A percentile compares a stretch with the other conserved stretches of the same genome.
Evolutionary conservation across 192 early-diverging fungal genomes (phyloP).

Genomic region (Mortierella claussenii): DNA sequence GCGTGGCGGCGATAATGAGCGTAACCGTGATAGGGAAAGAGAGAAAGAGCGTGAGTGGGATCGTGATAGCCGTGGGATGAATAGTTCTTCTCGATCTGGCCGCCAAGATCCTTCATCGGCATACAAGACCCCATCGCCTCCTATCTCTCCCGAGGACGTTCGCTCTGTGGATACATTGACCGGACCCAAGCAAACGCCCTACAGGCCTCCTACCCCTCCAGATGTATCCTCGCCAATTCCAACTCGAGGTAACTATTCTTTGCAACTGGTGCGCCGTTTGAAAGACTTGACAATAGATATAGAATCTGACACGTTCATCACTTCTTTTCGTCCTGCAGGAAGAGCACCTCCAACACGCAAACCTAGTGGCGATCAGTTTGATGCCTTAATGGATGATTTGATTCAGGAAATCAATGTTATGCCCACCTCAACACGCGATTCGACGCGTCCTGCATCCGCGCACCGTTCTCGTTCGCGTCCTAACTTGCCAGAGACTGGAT

Average conservation of each 20-base stretch:
- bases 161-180: constrained; percentile 22
- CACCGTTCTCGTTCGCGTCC: constrained; percentile 48
- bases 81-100: constrained; percentile 7
- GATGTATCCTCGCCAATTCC: constrained; percentile 35
- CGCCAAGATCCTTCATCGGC: constrained; percentile 25
- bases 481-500: constrained; percentile 34
- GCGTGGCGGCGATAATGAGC: constrained; percentile 16
- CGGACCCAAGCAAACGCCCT: constrained; percentile 6
- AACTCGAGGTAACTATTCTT: constrained; percentile 17
- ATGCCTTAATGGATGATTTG: constrained; percentile 56
- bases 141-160: constrained; percentile 33
- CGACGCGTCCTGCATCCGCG: constrained; percentile 35
- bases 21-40: neutral
- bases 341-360: constrained; percentile 28
- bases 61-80: neutral
- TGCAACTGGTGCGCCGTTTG: too few species aligned
- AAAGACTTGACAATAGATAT: neutral
- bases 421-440: constrained; percentile 34
- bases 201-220: constrained; percentile 45
- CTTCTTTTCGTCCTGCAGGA: constrained; percentile 7
- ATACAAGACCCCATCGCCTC: constrained; percentile 42
- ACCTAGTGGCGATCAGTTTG: constrained; percentile 37
- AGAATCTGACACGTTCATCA: neutral
- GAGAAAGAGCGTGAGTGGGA: constrained; percentile 23
- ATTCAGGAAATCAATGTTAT: constrained; percentile 56